Evolutionary conservation across 768 basidiomycete species (phyloP), one percentile per base, ranked within the genome.

Genomic region (Boletus subparvulus): DNA sequence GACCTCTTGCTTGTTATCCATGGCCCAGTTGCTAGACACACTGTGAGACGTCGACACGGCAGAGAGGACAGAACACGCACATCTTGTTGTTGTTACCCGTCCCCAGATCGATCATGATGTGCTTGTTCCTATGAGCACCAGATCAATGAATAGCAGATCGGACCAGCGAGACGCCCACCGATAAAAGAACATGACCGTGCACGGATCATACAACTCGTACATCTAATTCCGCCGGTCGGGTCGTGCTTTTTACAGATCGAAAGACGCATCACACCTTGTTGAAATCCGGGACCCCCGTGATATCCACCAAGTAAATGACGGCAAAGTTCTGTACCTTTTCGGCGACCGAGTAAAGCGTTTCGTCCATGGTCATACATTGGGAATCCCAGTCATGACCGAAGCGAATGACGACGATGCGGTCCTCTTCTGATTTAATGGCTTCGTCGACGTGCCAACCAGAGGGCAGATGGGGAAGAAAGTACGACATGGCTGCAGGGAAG

Each of bases 81-180:
- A 97, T 97, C 78, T 98, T 98, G 76, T 98, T 98, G 76, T 98
- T 98, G 75, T 98, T 97, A 79, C 95, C 95, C 48, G 95, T 98
- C n/a, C 94, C 95, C 62, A 98, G 76, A 83, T 98, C 97, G 68
- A 99, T 98, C 96, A 98, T 98, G 76, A 98, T 98, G 70, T 98
- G 97, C 71, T 98, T 97, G 74, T 96, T 96, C 42, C 95, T 96
- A 65, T 0, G 33, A 14, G 12, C 21, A 14, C 13, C 35, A 13
- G 49, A 21, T 65, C 46, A 52, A 41, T 19, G 11, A 50, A 48
- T 19, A 8, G n/a, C 24, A 6, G 39, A 47, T 11, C 30, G 17
- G 33, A 17, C 24, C 1, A 41, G 26, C 0, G 52, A 36, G 35
- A 10, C 39, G 66, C 88, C 42, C 63, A 95, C 94, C 94, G 87